Conservation (phyloP, 306 rosid species). For the Sicyos edulis region DNA sequence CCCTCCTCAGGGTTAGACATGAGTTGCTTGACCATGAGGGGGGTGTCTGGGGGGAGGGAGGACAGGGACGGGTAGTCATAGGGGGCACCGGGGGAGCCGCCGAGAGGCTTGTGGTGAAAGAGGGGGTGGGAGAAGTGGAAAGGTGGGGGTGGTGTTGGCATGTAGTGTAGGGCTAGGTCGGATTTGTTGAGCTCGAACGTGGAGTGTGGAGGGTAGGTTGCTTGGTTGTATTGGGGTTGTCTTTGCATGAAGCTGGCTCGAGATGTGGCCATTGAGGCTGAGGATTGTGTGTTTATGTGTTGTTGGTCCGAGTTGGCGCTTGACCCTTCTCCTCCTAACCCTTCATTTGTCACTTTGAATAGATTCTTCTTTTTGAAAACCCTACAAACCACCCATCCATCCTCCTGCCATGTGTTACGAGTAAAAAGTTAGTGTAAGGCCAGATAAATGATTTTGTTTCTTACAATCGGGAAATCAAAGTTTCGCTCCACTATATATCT, state of each 20-base stretch:
- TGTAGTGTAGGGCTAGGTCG: conserved; percentile 42
- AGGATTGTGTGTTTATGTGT: conserved; percentile 38
- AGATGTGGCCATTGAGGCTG: conserved; percentile 21
- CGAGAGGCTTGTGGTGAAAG: conserved; percentile 45
- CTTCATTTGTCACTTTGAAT: conserved; percentile 57
- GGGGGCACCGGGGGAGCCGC: conserved; percentile 9
- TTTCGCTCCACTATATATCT: too few relatives aligned
- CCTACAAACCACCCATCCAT: conserved; percentile 93
- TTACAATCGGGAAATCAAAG: too few relatives aligned
- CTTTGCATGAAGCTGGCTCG: conserved; percentile 49
- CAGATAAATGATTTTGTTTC: too few relatives aligned
- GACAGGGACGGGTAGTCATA: conserved; percentile 30
- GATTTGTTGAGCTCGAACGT: conserved; percentile 47
- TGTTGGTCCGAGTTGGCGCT: conserved; percentile 48
- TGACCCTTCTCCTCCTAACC: conserved; percentile 22
- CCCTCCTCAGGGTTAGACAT: conserved; percentile 60
- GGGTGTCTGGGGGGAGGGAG: conserved; percentile 24
- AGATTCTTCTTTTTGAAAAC: too few relatives aligned
- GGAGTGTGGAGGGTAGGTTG: conserved; percentile 27
- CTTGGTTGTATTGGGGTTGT: conserved; percentile 46
- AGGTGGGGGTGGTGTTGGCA: conserved; percentile 14
- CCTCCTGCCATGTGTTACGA: conserved; percentile 42
- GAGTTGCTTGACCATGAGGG: conserved; percentile 49
- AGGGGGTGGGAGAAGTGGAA: conserved; percentile 38
- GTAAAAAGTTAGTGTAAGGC: too few relatives aligned